Evolutionary conservation across 208 protist species (phyloP), one percentile per base, ranked within the genome.

Genomic region (Acanthamoeba lenticulata): DNA sequence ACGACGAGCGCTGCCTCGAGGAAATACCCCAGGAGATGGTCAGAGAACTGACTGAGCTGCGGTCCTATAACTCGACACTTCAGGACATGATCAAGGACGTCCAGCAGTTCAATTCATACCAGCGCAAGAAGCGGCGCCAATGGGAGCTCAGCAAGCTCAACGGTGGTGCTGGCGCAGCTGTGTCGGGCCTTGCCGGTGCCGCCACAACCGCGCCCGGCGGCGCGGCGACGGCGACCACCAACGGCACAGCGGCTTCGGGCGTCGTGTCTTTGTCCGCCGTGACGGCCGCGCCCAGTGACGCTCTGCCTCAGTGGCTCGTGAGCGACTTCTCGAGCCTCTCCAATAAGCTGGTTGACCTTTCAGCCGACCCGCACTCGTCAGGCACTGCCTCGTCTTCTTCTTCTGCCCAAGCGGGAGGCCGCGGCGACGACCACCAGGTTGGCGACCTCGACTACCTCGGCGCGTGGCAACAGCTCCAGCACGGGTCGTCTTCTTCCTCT

Each of bases 1-100:
- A 79, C 38, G 67, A 79, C 67, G 67, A 79, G 67, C 67, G 67
- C 7, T 79, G 67, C 67, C 67, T 79, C 36, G 67, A 79, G 67
- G 67, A 79, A 36, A 79, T 79, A 38, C 67, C 67, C 2, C 67
- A 79, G 38, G 67, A 79, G 67, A 79, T 79, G 67, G 67, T 79
- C 67, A 79, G 67, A 45, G 67, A 79, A 45, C 67, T 79, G 32
- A 79, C 67, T 6, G 67, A 79, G 38, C 67, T 79, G 38, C 32
- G 67, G 4, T 79, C 67, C 5, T 79, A 79, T 36, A 79, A 79
- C 67, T 79, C 67, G 5, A 79, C 67, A 36, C 67, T 79, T 36
- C 67, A 79, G 67, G 67, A 79, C 67, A 79, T 79, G 67, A 79
- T 79, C 67, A 79, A 79, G 67, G 67, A 79, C 38, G 67, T 79